Conservation (phyloP, 441 rosid species). For the Mallotus repandus region DNA sequence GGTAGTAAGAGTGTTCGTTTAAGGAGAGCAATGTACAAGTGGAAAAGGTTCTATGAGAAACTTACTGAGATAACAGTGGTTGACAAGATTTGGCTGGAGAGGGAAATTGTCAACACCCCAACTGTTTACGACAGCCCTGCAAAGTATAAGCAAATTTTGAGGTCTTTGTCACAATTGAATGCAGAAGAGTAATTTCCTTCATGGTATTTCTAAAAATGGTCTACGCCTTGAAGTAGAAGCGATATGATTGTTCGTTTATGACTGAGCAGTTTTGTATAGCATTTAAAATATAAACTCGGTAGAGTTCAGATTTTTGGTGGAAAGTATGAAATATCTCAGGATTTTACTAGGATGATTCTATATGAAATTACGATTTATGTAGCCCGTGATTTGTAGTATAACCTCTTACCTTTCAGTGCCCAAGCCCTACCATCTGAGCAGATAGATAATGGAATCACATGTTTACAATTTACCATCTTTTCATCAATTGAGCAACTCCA, state of each 20-base stretch:
- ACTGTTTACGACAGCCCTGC: constrained; percentile 62
- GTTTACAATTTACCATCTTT: too few relatives aligned
- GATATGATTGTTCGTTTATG: neutral
- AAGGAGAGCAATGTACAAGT: constrained; percentile 43
- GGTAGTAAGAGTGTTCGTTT: constrained; percentile 59
- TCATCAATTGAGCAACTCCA: too few relatives aligned
- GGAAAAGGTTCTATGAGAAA: constrained; percentile 35
- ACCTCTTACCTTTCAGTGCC: neutral
- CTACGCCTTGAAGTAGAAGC: neutral
- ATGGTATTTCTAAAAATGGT: neutral
- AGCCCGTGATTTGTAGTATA: neutral
- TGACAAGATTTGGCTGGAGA: constrained; percentile 58
- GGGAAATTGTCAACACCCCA: constrained; percentile 52
- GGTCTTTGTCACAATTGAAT: constrained; percentile 17
- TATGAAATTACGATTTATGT: neutral
- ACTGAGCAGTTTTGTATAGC: constrained; percentile 10
- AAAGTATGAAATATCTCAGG: neutral
- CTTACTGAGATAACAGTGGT: constrained; percentile 33
- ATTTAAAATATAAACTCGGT: neutral
- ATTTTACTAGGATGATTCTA: neutral
- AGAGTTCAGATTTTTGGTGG: neutral
- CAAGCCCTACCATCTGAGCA: too few relatives aligned
- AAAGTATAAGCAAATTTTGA: constrained; percentile 41
- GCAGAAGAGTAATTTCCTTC: constrained; percentile 6
- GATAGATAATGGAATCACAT: too few relatives aligned